phyloP scores from a whole-genome alignment of 1,284 basidiomycete species.

The Agroathelia rolfsii region DNA sequence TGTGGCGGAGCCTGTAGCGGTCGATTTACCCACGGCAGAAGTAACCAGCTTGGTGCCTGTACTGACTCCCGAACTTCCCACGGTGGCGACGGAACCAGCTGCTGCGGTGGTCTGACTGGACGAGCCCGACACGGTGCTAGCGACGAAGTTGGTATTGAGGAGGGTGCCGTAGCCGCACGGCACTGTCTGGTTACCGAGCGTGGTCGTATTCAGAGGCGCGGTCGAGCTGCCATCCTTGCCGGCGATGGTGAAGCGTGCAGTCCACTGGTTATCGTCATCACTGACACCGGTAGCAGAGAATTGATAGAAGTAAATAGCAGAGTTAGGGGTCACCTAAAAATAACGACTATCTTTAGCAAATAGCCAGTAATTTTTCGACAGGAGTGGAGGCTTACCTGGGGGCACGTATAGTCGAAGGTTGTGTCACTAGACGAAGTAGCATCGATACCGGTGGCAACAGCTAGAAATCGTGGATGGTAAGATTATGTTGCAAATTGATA shows the following conservation, averaged over 20 bases:
- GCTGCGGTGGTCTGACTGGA: constrained; percentile 21
- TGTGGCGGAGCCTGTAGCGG: constrained; percentile 1
- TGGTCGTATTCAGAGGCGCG: constrained; percentile 39
- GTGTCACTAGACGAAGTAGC: constrained; percentile 31
- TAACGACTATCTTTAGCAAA: background rate
- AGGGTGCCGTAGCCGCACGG: too few species aligned
- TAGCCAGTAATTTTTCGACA: too few species aligned
- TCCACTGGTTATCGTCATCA: constrained; percentile 50
- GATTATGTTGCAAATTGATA: too few species aligned
- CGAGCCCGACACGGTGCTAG: constrained; percentile 24
- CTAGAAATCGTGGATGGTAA: too few species aligned
- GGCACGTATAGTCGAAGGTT: constrained; percentile 55
- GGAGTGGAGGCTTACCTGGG: constrained; percentile 33
- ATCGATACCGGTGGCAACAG: too few species aligned
- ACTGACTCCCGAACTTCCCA: constrained; percentile 1
- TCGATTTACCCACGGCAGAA: constrained; percentile 1
- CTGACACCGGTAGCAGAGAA: constrained; percentile 44
- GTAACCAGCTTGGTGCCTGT: constrained; percentile 2
- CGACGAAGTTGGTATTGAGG: too few species aligned
- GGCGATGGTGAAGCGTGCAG: constrained; percentile 74
- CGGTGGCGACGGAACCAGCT: constrained; percentile 12
- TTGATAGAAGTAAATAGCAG: constrained; percentile 75
- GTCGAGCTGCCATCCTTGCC: constrained; percentile 37
- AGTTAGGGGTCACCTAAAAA: constrained; percentile 51
- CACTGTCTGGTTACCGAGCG: constrained; percentile 44